These are phyloP conservation scores for Xylaria venustula DNA, from an alignment of 495 filamentous ascomycete species.

Conservation along the genomic window DNA sequence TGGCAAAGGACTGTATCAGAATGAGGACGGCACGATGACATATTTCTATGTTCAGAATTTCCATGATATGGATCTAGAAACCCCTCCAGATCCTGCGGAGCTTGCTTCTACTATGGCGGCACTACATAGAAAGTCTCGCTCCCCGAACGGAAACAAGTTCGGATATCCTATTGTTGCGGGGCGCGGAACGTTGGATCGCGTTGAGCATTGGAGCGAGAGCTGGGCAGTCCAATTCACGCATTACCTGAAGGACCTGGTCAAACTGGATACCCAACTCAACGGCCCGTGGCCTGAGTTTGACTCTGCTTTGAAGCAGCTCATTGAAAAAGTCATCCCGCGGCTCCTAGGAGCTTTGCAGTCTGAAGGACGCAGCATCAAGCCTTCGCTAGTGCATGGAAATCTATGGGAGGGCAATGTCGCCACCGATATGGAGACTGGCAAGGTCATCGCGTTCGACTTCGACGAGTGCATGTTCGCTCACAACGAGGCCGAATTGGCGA, in stretches of 20 bases:
- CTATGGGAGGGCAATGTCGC: conserved; percentile 42
- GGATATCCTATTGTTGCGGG: conserved; percentile 47
- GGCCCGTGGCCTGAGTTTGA: conserved; percentile 17
- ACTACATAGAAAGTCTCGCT: conserved; percentile 38
- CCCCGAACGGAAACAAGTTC: conserved; percentile 46
- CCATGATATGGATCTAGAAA: conserved; percentile 11
- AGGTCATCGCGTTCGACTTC: conserved; percentile 39
- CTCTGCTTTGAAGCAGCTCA: conserved; percentile 3
- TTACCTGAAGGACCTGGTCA: conserved; percentile 19
- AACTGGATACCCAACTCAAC: conserved; percentile 19
- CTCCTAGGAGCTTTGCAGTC: conserved; percentile 33
- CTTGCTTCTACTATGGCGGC: conserved; percentile 34
- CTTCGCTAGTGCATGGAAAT: conserved; percentile 43
- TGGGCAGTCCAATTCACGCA: conserved; percentile 41
- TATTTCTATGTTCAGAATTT: conserved; percentile 2
- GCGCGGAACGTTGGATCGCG: conserved; percentile 37
- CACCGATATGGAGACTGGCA: conserved; percentile 27
- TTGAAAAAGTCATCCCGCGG: conserved; percentile 36
- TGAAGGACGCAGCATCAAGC: conserved; percentile 37
- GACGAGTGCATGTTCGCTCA: conserved; percentile 44
- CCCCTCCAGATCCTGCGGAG: conserved; percentile 32
- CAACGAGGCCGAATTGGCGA: conserved; percentile 43
- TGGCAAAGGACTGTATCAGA: too few relatives aligned
- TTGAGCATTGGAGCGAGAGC: conserved; percentile 36
- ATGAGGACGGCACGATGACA: too few relatives aligned